phyloP scores from a whole-genome alignment of 495 filamentous ascomycete species.

The Pseudoneurospora amorphoporcata region DNA sequence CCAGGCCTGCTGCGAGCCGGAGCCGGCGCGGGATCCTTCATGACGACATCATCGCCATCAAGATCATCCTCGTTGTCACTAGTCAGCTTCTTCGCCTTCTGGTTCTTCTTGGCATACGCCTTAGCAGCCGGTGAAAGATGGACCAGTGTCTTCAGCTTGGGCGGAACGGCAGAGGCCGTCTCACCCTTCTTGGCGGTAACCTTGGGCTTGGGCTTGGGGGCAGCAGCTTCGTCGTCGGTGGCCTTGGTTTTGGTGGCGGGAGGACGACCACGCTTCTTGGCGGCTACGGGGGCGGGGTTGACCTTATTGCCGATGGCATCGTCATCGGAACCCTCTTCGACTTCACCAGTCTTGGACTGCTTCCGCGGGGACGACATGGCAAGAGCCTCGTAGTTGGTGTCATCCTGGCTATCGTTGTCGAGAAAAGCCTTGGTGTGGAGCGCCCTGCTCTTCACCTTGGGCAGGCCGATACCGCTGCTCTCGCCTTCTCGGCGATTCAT shows the following conservation, averaged over 20 bases:
- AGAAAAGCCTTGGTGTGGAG: constrained; percentile 33
- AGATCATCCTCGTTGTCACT: constrained; percentile 36
- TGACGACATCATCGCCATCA: constrained; percentile 25
- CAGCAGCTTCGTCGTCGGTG: constrained; percentile 15
- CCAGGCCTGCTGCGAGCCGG: constrained; percentile 35
- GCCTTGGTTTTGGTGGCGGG: constrained; percentile 40
- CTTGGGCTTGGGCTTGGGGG: constrained; percentile 21
- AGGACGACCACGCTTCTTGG: constrained; percentile 46
- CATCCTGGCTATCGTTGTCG: constrained; percentile 53
- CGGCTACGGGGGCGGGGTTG: constrained; percentile 29
- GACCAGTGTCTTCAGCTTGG: constrained; percentile 32
- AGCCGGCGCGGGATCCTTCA: constrained; percentile 28
- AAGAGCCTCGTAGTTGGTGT: constrained; percentile 82
- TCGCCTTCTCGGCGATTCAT: constrained; percentile 50
- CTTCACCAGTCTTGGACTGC: constrained; percentile 45
- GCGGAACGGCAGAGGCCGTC: constrained; percentile 1
- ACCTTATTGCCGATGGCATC: constrained; percentile 35
- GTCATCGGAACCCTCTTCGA: constrained; percentile 53
- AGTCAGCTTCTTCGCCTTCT: constrained; percentile 40
- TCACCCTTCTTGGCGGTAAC: constrained; percentile 23
- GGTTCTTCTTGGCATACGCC: constrained; percentile 64
- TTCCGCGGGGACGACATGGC: constrained; percentile 46
- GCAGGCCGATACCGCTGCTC: constrained; percentile 17
- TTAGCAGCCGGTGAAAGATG: constrained; percentile 67
- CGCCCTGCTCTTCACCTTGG: constrained; percentile 43